Evolutionary conservation across 148 eudicot species (phyloP), one percentile per base, ranked within the genome.

Genomic region (Diospyros kaki): DNA sequence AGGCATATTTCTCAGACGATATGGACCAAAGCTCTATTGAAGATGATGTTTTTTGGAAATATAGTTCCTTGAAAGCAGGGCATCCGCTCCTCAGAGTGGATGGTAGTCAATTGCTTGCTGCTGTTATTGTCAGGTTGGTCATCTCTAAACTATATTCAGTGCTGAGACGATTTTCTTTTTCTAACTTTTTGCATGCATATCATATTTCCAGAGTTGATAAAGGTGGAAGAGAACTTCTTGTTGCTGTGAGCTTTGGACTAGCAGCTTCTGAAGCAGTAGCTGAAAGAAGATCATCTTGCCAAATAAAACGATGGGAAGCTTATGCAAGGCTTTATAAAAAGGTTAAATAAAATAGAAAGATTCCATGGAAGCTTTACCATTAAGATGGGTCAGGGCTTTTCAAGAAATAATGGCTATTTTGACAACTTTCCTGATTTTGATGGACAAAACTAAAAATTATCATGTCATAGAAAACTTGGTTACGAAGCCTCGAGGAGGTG

Each of bases 51-150:
- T 75, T 58, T 78, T 75, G 79, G n/a, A 94, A 89, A 76, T 87
- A 88, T 73, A 82, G 83, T 28, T 82, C 80, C 58, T 75, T 91
- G 80, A 89, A 87, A 88, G 82, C 84, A 56, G 98, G 98, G 44
- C 94, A 88, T 85, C 98, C 98, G 76, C 91, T 86, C 41, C 94
- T 94, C 54, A 79, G 98, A 82, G 91, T 94, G 71, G 90, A 94
- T 82, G 93, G 97, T 74, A 91, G 98, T 75, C 91, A 91, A 74
- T 84, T 94, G 88, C 93, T 94, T 79, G 94, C 98, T 76, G 97
- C 98, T 72, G 97, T 92, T 79, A 86, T 94, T 68, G 79, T 88
- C 82, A 87, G 93, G 98, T 93, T 78, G 39, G 41, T 58, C n/a
- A 71, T 70, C 51, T 10, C 54, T 43, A 50, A 44, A 28, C 70